These are phyloP conservation scores for Globisporangium recalcitrans DNA, from an alignment of 352 stramenopile genomes.

Conservation along the genomic window DNA sequence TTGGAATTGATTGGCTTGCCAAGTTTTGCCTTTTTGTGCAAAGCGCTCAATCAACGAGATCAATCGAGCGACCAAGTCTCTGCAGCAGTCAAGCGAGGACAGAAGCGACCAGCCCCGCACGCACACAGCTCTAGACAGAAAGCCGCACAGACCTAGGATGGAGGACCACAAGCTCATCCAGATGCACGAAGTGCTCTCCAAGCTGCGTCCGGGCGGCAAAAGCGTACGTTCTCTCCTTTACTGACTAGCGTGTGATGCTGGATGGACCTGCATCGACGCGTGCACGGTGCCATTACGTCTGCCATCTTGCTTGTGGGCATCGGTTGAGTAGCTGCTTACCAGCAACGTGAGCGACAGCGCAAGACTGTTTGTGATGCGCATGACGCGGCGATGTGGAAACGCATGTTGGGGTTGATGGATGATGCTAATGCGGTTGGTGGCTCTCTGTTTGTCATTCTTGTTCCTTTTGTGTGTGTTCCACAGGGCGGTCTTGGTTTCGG, in stretches of 20 bases:
- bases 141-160: slow-evolving; percentile 30
- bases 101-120: too few relatives aligned
- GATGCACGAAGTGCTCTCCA: slow-evolving; percentile 82
- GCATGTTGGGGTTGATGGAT: neutral
- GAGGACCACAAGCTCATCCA: slow-evolving; percentile 81
- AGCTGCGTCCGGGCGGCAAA: slow-evolving; percentile 77
- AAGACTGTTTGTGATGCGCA: neutral
- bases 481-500: slow-evolving; percentile 73
- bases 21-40: too few relatives aligned
- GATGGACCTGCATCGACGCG: slow-evolving; percentile 7
- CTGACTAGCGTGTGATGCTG: neutral
- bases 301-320: neutral
- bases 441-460: slow-evolving; percentile 5
- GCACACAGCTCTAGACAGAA: neutral
- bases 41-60: neutral
- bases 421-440: too few relatives aligned
- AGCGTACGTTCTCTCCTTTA: slow-evolving; percentile 32
- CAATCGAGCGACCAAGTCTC: neutral
- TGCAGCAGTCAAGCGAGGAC: neutral
- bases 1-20: too few relatives aligned
- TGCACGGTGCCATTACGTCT: neutral
- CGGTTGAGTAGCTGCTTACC: neutral
- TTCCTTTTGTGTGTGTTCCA: neutral
- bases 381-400: neutral
- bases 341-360: neutral